Evolutionary conservation across 2,329 filamentous ascomycete genomes (phyloP), one percentile per base, ranked within the genome.

Genomic region (Chaetothyriales sp.): DNA sequence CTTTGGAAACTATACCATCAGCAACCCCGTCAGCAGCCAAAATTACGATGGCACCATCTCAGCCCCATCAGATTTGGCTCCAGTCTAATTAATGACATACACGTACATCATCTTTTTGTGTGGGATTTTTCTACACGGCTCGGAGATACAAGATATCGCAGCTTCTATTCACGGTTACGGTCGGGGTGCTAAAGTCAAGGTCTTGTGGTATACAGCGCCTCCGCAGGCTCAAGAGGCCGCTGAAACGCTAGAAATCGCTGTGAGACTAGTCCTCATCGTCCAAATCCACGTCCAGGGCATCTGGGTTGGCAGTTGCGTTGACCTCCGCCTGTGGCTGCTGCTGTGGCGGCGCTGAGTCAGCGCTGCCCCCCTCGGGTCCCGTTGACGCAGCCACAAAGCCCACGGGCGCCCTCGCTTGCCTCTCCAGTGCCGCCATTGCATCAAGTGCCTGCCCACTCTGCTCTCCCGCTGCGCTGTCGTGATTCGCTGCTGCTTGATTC

Each of bases 301-400:
- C 89, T 1, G 89, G 88, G 64, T 95, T 95, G 5, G 77, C 74
- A 10, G 79, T 69, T 18, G 74, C 70, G 69, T 66, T 43, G 67
- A 64, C 53, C 10, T 61, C 59, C 43, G 73, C 67, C 18, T 66
- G 65, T n/a, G 69, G 62, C 15, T 48, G 37, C 6, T 43, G n/a
- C 40, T 68, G 63, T 33, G 68, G 63, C 33, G 33, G 33, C 15
- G 33, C 33, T 15, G 33, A 15, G 33, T 13, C 46, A 8, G 71
- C 69, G 59, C 80, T 77, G 19, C 80, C 80, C 10, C 77, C 81
- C 61, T 84, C 77, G 1, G 83, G 78, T 1, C 82, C 86, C 40
- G 81, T 85, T 64, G 81, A 92, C 25, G 92, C 86, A 19, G 89
- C 83, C 28, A 98, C 90, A 63, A 98, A 98, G 19, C 92, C 92